These are phyloP conservation scores for Brassica nigra DNA, from an alignment of 345 rosid genomes.

Conservation along the genomic window DNA sequence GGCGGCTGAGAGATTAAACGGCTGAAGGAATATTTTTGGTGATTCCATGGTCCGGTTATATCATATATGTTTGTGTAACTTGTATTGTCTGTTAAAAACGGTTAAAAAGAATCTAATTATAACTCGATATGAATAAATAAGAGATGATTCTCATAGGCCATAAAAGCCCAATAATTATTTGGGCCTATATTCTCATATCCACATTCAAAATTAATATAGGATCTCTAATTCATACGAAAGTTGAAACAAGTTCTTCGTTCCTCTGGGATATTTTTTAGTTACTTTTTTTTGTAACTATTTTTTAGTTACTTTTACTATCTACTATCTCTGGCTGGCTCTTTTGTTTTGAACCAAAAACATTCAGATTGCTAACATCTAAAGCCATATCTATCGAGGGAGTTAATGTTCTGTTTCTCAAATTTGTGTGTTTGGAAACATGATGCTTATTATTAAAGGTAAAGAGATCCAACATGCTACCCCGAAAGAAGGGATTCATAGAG, in stretches of 20 bases:
- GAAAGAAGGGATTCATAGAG: constrained; percentile 8
- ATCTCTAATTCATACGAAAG: not conserved
- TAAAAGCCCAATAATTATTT: not conserved
- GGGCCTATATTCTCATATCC: not conserved
- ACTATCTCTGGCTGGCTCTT: not conserved
- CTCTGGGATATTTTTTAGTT: not conserved
- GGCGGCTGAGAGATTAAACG: constrained; percentile 11
- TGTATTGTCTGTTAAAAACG: not conserved
- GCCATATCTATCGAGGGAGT: not conserved
- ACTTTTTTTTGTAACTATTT: not conserved
- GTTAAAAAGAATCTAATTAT: not conserved
- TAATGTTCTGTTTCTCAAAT: constrained; percentile 2
- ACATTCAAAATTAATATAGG: not conserved
- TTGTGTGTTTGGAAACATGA: constrained; percentile 12
- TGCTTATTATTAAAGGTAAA: constrained; percentile 48
- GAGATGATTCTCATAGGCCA: not conserved
- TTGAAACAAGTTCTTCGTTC: not conserved
- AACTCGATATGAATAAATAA: not conserved
- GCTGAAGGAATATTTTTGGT: constrained; percentile 16
- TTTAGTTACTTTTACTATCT: not conserved
- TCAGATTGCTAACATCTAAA: not conserved
- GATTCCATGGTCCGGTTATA: not conserved
- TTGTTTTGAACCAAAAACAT: not conserved
- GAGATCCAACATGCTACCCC: constrained; percentile 44
- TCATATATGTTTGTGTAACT: not conserved